These are phyloP conservation scores for Orbilia javanica DNA, from an alignment of 2,329 filamentous ascomycete genomes.

Conservation along the genomic window DNA sequence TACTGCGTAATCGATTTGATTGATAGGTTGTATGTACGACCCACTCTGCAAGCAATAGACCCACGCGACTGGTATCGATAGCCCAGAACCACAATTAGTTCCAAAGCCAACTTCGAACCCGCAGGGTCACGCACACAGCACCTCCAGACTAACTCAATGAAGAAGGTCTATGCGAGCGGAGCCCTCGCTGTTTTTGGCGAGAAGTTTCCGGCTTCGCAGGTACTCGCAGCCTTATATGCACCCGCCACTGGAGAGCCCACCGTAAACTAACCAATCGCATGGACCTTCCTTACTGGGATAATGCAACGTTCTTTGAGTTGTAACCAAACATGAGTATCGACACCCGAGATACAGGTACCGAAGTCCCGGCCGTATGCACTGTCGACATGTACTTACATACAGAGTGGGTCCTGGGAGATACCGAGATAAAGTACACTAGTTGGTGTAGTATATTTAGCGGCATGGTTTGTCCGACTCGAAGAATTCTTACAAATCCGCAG, in stretches of 20 bases:
- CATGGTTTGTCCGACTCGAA: neutral
- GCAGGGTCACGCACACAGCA: conserved; percentile 19
- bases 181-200: conserved; percentile 28
- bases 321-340: neutral
- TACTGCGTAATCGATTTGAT: neutral
- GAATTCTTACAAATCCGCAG: neutral
- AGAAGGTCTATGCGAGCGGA: conserved; percentile 47
- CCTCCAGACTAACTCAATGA: conserved; percentile 13
- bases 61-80: conserved; percentile 51
- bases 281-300: conserved; percentile 9
- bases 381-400: neutral
- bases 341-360: conserved; percentile 5
- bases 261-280: neutral
- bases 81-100: conserved; percentile 7
- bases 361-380: neutral
- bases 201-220: conserved; percentile 49
- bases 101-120: conserved; percentile 18
- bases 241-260: conserved; percentile 2
- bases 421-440: neutral
- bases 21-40: neutral
- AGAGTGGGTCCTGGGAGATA: conserved; percentile 1
- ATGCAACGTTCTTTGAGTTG: conserved; percentile 17
- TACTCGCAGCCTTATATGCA: conserved; percentile 44
- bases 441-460: neutral
- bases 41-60: conserved; percentile 20